A percentile compares a stretch with the other conserved stretches of the same genome.
phyloP scores from a whole-genome alignment of 2,329 filamentous ascomycete species.

The Coleophoma crateriformis region DNA sequence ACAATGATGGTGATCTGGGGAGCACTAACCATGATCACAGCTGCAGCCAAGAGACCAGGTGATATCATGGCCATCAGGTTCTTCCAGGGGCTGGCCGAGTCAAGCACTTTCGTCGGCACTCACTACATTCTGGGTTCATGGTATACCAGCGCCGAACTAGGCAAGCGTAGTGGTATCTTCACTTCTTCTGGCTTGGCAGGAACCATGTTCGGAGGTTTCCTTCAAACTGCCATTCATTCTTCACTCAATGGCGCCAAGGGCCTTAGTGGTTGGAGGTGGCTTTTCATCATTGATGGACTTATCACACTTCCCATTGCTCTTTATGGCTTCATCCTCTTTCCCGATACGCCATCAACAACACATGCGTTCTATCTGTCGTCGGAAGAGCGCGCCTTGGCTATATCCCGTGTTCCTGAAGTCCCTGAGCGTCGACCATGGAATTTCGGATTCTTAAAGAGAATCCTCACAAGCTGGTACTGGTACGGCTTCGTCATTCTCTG shows the following conservation, averaged over 20 bases:
- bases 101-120: slow-evolving; percentile 49
- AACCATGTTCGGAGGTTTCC: slow-evolving; percentile 57
- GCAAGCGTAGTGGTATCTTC: slow-evolving; percentile 56
- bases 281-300: slow-evolving; percentile 46
- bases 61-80: slow-evolving; percentile 56
- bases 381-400: slow-evolving; percentile 34
- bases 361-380: slow-evolving; percentile 34
- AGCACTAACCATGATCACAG: slow-evolving; percentile 56
- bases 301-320: slow-evolving; percentile 51
- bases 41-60: slow-evolving; percentile 41
- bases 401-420: slow-evolving; percentile 36
- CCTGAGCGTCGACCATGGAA: slow-evolving; percentile 35
- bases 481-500: slow-evolving; percentile 63
- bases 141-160: slow-evolving; percentile 56
- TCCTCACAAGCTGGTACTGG: slow-evolving; percentile 57
- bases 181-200: slow-evolving; percentile 54
- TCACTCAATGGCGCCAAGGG: slow-evolving; percentile 36
- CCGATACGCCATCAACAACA: slow-evolving; percentile 36
- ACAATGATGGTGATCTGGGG: slow-evolving; percentile 59
- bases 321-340: slow-evolving; percentile 44
- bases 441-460: slow-evolving; percentile 44
- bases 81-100: slow-evolving; percentile 49
- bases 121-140: slow-evolving; percentile 57
- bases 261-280: slow-evolving; percentile 44
- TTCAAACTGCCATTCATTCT: slow-evolving; percentile 40